Conservation (phyloP, 768 basidiomycete species). For the Trametes cinnabarina region DNA sequence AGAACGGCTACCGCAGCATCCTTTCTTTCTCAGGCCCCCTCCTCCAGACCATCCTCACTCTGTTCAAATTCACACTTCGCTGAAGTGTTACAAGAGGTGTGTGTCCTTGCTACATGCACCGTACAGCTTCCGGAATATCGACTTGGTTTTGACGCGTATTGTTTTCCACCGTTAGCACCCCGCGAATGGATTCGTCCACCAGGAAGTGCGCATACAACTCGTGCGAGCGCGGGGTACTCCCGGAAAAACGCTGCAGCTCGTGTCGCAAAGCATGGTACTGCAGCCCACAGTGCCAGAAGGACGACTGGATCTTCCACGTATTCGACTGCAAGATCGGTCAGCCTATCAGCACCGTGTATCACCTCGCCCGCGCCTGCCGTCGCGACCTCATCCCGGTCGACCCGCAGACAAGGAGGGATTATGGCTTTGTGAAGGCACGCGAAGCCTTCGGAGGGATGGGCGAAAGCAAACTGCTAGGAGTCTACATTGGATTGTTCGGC, state of each 20-base stretch:
- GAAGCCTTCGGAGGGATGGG: slow-evolving; percentile 8
- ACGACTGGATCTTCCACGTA: slow-evolving; percentile 32
- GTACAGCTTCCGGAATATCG: no score
- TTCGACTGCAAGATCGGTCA: slow-evolving; percentile 31
- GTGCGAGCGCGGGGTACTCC: no score
- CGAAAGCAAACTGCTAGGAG: slow-evolving; percentile 28
- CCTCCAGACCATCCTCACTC: no score
- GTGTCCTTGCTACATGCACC: not conserved
- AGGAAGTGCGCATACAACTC: no score
- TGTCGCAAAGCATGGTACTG: slow-evolving; percentile 35
- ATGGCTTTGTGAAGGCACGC: slow-evolving; percentile 32
- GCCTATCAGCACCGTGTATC: slow-evolving; percentile 31
- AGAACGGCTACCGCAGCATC: no score
- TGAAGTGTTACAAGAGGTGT: no score
- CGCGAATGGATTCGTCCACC: no score
- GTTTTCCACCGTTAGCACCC: no score
- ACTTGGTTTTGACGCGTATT: no score
- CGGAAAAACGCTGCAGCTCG: not conserved
- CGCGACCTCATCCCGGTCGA: slow-evolving; percentile 31
- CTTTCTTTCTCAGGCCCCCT: no score
- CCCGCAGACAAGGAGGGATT: slow-evolving; percentile 34
- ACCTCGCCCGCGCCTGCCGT: slow-evolving; percentile 31
- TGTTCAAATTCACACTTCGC: no score
- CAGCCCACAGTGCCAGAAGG: slow-evolving; percentile 30
- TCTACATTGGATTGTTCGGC: slow-evolving; percentile 34